Percentiles rank a stretch among this genome's conserved stretches.
These are phyloP conservation scores for Tetrastigma voinierianum DNA, from an alignment of 164 flowering plant species.

Conservation along the genomic window DNA sequence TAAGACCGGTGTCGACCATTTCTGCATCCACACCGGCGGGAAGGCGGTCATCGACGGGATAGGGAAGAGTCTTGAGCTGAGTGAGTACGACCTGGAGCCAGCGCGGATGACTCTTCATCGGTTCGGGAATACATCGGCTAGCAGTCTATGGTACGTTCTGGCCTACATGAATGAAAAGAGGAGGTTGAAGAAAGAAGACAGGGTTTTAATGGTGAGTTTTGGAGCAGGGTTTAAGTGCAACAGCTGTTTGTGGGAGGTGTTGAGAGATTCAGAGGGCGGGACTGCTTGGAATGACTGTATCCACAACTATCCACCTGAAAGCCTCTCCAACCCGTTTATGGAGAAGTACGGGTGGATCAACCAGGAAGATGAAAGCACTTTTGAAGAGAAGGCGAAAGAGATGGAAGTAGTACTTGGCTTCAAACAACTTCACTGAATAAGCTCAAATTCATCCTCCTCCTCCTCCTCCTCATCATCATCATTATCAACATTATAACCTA, in stretches of 20 bases:
- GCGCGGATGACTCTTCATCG: conserved; percentile 74
- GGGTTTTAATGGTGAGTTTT: conserved; percentile 64
- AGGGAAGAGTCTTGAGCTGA: conserved; percentile 37
- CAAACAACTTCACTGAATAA: too few species aligned
- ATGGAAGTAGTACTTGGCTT: too few species aligned
- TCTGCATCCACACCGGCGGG: conserved; percentile 76
- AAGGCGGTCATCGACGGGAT: conserved; percentile 74
- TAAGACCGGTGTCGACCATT: conserved; percentile 63
- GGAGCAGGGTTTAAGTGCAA: conserved; percentile 84
- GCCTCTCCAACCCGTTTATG: conserved; percentile 43
- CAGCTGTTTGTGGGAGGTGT: conserved; percentile 76
- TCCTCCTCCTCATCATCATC: too few species aligned
- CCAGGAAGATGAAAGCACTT: conserved; percentile 26
- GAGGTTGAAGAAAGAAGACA: conserved; percentile 63
- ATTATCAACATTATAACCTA: too few species aligned
- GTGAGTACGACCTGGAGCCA: conserved; percentile 67
- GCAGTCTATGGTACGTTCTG: conserved; percentile 73
- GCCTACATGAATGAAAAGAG: conserved; percentile 71
- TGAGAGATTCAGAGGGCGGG: conserved; percentile 48
- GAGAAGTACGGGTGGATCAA: conserved; percentile 67
- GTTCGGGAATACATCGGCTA: conserved; percentile 76
- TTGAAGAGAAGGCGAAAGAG: background rate
- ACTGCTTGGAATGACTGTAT: conserved; percentile 68
- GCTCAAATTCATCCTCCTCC: too few species aligned
- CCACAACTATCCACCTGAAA: conserved; percentile 46